Conservation (phyloP, 2,329 filamentous ascomycete genomes). For the Trichoderma koningiopsis region DNA sequence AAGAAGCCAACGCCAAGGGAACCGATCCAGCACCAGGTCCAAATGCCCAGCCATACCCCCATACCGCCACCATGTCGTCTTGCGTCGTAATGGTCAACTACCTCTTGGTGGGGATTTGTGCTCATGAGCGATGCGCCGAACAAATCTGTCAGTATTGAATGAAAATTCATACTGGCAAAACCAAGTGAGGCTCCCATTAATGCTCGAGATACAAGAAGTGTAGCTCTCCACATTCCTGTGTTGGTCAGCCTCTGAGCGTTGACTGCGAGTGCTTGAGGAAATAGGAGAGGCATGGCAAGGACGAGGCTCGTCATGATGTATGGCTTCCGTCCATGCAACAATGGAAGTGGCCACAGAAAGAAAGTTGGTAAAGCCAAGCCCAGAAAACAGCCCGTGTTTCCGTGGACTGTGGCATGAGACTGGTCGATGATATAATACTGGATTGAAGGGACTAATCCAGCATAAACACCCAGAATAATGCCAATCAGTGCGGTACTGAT, state of each 20-base stretch:
- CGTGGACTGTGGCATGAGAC: constrained; percentile 67
- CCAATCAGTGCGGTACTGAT: constrained; percentile 73
- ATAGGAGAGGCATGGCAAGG: constrained; percentile 71
- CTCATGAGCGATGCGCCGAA: constrained; percentile 78
- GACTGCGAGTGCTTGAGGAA: constrained; percentile 72
- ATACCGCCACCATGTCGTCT: constrained; percentile 76
- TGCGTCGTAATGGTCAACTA: constrained; percentile 67
- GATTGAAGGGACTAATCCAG: constrained; percentile 75
- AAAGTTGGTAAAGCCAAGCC: constrained; percentile 71
- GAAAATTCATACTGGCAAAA: constrained; percentile 76
- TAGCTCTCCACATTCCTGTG: constrained; percentile 57
- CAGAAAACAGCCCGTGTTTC: constrained; percentile 72
- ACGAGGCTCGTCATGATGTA: constrained; percentile 72
- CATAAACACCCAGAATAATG: constrained; percentile 72
- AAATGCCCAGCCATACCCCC: constrained; percentile 77
- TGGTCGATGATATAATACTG: constrained; percentile 75
- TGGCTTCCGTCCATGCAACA: constrained; percentile 75
- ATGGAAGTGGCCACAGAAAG: constrained; percentile 71
- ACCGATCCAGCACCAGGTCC: constrained; percentile 76
- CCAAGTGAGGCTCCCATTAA: constrained; percentile 70
- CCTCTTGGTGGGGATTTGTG: constrained; percentile 70
- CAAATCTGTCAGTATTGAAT: constrained; percentile 70
- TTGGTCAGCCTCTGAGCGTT: constrained; percentile 58
- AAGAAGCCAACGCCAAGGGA: constrained; percentile 73
- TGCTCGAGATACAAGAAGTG: constrained; percentile 64